Evolutionary conservation across 2,329 filamentous ascomycete species (phyloP).

Genomic region (Purpureocillium takamizusanense): DNA sequence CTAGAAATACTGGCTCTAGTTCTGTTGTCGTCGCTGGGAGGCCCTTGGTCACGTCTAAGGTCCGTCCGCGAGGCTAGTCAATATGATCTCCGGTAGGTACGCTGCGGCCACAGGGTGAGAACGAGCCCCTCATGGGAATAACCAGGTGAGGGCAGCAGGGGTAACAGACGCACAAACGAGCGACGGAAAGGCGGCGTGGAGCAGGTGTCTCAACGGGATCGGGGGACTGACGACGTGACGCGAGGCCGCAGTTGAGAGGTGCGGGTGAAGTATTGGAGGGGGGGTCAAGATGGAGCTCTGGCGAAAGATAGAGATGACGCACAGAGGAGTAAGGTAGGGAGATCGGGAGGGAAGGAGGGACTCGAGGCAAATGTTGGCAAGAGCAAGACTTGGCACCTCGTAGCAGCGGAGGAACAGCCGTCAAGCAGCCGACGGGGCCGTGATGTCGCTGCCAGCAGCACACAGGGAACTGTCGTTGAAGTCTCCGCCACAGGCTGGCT

Average conservation of each 20-base stretch:
- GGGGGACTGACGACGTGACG: not conserved
- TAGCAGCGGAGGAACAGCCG: too few species aligned
- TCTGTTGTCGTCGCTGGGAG: not conserved
- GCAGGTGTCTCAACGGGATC: not conserved
- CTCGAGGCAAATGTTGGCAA: too few species aligned
- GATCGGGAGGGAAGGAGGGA: too few species aligned
- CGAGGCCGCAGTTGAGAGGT: not conserved
- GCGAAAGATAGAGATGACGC: too few species aligned
- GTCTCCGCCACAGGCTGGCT: too few species aligned
- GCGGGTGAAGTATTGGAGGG: too few species aligned
- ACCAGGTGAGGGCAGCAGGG: not conserved
- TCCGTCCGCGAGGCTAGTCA: not conserved
- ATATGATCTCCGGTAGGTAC: not conserved
- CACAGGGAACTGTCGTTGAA: too few species aligned
- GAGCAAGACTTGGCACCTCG: too few species aligned
- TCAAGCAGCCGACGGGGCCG: too few species aligned
- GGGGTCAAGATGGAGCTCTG: too few species aligned
- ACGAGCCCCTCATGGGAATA: not conserved
- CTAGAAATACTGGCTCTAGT: not conserved
- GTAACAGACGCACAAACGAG: not conserved
- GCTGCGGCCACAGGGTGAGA: constrained; percentile 1
- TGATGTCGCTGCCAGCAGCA: too few species aligned
- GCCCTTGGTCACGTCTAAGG: not conserved
- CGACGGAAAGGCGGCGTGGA: not conserved
- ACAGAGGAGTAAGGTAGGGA: too few species aligned